Percentiles rank a stretch among this genome's conserved stretches.
Conservation (phyloP, 306 rosid genomes). For the Dryas alaskensis region DNA sequence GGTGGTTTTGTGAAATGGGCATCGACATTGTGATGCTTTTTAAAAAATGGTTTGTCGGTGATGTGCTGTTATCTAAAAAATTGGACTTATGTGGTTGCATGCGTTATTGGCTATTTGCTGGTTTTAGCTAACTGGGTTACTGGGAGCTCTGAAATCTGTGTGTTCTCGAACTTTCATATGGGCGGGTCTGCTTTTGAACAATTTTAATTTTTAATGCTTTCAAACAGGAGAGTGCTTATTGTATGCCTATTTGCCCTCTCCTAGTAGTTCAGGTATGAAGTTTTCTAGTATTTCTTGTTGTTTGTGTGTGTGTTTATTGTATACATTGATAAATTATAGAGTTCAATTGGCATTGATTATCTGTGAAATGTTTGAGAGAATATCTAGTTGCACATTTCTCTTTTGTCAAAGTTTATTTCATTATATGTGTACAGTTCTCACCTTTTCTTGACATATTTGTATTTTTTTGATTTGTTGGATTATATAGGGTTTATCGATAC, state of each 20-base stretch:
- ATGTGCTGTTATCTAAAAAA: slow-evolving; percentile 26
- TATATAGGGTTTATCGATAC: slow-evolving; percentile 23
- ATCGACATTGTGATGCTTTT: slow-evolving; percentile 19
- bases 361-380: slow-evolving; percentile 5
- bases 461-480: background rate
- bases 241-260: background rate
- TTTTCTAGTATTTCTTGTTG: background rate
- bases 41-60: slow-evolving; percentile 21
- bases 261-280: slow-evolving; percentile 24
- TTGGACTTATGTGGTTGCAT: slow-evolving; percentile 28
- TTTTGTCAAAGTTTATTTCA: background rate
- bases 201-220: slow-evolving; percentile 8
- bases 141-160: slow-evolving; percentile 5
- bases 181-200: slow-evolving; percentile 13
- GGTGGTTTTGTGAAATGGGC: slow-evolving; percentile 16
- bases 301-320: slow-evolving; percentile 9
- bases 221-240: slow-evolving; percentile 16
- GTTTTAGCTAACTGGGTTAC: slow-evolving; percentile 8
- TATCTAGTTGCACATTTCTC: background rate
- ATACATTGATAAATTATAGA: background rate
- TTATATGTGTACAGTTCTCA: background rate
- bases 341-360: background rate
- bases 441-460: background rate
- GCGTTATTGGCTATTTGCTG: slow-evolving; percentile 14
- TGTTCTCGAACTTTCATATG: slow-evolving; percentile 16